A percentile compares a stretch with the other conserved stretches of the same genome.
phyloP scores from a whole-genome alignment of 495 filamentous ascomycete species.

The Podospora pseudocomata region DNA sequence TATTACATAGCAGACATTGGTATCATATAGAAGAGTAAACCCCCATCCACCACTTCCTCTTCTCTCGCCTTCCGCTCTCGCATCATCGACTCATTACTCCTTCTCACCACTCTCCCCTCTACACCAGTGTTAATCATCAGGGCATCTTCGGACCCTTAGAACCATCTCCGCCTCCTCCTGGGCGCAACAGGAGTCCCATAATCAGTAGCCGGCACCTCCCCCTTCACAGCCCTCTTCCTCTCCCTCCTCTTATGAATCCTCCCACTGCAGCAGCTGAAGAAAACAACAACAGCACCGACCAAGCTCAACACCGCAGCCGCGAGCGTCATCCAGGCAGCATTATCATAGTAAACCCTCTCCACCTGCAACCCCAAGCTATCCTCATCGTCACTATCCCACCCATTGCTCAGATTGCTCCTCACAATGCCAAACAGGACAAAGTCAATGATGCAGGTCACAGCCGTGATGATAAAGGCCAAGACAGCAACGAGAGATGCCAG shows the following conservation, averaged over 20 bases:
- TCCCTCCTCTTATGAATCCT: constrained; percentile 30
- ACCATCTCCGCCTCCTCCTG: constrained; percentile 3
- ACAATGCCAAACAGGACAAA: constrained; percentile 55
- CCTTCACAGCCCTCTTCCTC: not conserved
- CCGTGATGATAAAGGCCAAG: constrained; percentile 52
- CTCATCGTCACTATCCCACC: constrained; percentile 22
- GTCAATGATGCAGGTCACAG: constrained; percentile 53
- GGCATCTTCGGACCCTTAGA: not conserved
- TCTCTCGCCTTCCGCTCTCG: not conserved
- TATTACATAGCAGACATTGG: not conserved
- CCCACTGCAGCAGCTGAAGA: constrained; percentile 55
- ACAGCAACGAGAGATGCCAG: constrained; percentile 47
- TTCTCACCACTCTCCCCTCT: not conserved
- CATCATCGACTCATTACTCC: not conserved
- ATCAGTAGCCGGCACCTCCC: not conserved
- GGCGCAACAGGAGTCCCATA: not conserved
- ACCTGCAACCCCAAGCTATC: not conserved
- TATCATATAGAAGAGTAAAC: not conserved
- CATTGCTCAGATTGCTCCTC: constrained; percentile 45
- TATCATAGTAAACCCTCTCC: constrained; percentile 39
- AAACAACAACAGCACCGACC: constrained; percentile 51
- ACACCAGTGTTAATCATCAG: not conserved
- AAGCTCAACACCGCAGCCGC: constrained; percentile 50
- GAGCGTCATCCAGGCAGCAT: constrained; percentile 51
- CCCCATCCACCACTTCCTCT: not conserved